Conservation (phyloP, 257 asterid species). For the Rauvolfia tetraphylla region DNA sequence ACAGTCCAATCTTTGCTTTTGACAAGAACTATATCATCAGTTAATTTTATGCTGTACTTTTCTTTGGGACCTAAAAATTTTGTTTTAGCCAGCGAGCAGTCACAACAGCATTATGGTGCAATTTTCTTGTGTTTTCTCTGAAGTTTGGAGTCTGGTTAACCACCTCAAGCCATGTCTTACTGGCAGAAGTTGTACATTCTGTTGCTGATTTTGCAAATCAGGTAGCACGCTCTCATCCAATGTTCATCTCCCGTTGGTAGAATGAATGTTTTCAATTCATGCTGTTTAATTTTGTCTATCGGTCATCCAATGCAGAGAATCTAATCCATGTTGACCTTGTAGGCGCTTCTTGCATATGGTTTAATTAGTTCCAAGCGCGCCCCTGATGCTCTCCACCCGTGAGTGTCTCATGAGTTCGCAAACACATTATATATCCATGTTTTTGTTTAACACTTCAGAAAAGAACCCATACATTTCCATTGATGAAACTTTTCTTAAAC, state of each 20-base stretch:
- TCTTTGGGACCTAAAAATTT: slow-evolving; percentile 21
- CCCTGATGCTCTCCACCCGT: slow-evolving; percentile 98
- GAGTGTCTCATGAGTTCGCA: slow-evolving; percentile 36
- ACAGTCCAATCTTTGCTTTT: neutral
- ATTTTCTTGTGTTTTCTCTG: slow-evolving; percentile 89
- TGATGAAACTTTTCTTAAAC: slow-evolving; percentile 8
- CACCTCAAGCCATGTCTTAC: slow-evolving; percentile 92
- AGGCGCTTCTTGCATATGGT: slow-evolving; percentile 98
- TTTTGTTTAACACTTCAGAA: neutral
- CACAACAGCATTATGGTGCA: slow-evolving; percentile 94
- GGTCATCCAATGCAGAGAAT: slow-evolving; percentile 14
- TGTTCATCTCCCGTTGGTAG: slow-evolving; percentile 7
- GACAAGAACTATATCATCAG: slow-evolving; percentile 10
- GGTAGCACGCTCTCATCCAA: slow-evolving; percentile 35
- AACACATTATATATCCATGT: neutral
- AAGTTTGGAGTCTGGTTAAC: slow-evolving; percentile 92
- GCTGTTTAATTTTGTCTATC: slow-evolving; percentile 14
- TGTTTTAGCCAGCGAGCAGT: slow-evolving; percentile 87
- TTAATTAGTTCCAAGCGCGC: slow-evolving; percentile 94
- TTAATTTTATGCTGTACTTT: slow-evolving; percentile 13
- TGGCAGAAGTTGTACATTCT: slow-evolving; percentile 92
- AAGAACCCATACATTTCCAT: neutral
- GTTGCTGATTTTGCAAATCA: slow-evolving; percentile 94
- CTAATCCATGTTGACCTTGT: slow-evolving; percentile 22
- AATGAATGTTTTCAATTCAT: neutral